These are phyloP conservation scores for Malassezia globosa DNA, from an alignment of 1,284 basidiomycete genomes.

Conservation along the genomic window DNA sequence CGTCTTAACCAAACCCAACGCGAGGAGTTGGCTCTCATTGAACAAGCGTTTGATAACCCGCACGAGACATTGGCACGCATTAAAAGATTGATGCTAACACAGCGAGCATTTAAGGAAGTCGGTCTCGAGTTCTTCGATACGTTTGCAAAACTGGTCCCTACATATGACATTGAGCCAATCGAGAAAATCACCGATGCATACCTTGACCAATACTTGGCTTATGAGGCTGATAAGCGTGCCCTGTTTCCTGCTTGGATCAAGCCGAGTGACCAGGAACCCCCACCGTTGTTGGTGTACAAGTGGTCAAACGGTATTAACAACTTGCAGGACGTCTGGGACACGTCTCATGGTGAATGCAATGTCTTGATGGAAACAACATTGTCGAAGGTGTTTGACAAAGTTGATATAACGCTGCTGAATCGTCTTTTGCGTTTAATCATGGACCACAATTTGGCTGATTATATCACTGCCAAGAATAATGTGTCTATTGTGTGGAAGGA, in stretches of 20 bases:
- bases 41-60: constrained; percentile 47
- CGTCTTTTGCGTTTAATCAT: constrained; percentile 45
- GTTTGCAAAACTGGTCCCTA: constrained; percentile 42
- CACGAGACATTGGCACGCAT: constrained; percentile 46
- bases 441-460: constrained; percentile 47
- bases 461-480: constrained; percentile 48
- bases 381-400: constrained; percentile 45
- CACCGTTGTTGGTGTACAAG: constrained; percentile 46
- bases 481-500: constrained; percentile 47
- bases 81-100: constrained; percentile 46
- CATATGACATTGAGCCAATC: constrained; percentile 47
- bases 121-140: constrained; percentile 47
- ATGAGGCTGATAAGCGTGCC: constrained; percentile 47
- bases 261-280: constrained; percentile 45
- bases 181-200: constrained; percentile 48
- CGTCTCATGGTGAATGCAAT: constrained; percentile 42
- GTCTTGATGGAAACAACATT: constrained; percentile 47
- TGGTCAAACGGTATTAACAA: constrained; percentile 48
- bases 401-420: constrained; percentile 46
- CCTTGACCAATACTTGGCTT: constrained; percentile 44
- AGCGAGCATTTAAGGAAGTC: constrained; percentile 46
- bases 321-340: constrained; percentile 42
- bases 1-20: constrained; percentile 46
- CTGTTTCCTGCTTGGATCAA: constrained; percentile 48
- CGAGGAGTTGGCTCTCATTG: constrained; percentile 45